Conservation (phyloP, 2,329 filamentous ascomycete genomes). For the Stemphylium lycopersici region DNA sequence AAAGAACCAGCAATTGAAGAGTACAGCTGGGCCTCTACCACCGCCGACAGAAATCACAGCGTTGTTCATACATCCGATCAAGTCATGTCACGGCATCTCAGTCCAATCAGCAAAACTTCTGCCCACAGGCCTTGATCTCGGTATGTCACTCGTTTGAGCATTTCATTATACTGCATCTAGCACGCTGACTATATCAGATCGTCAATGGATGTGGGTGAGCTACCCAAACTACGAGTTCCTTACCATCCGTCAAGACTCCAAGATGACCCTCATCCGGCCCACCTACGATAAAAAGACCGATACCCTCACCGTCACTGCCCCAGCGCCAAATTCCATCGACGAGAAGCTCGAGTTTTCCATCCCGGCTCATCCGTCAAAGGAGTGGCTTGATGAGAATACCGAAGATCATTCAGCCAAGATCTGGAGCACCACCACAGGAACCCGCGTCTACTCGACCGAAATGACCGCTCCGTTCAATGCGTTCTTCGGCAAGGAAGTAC, state of each 20-base stretch:
- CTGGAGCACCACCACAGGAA: conserved; percentile 65
- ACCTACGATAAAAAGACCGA: conserved; percentile 54
- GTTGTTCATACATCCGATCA: conserved; percentile 68
- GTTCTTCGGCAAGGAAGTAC: conserved; percentile 63
- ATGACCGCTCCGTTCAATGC: conserved; percentile 61
- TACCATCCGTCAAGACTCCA: conserved; percentile 65
- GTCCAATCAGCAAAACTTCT: conserved; percentile 59
- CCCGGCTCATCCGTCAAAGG: conserved; percentile 59
- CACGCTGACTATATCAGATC: conserved; percentile 50
- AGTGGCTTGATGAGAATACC: conserved; percentile 63
- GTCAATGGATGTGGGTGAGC: conserved; percentile 71
- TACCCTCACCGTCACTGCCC: conserved; percentile 58
- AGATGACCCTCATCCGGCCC: conserved; percentile 68
- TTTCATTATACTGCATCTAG: not conserved
- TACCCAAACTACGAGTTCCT: conserved; percentile 61
- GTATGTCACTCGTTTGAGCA: conserved; percentile 16
- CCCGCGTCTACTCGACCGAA: conserved; percentile 58
- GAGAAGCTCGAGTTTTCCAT: conserved; percentile 54
- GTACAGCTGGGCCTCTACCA: conserved; percentile 37
- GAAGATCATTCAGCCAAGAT: conserved; percentile 59
- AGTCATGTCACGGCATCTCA: conserved; percentile 68
- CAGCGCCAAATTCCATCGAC: conserved; percentile 44
- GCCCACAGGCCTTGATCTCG: conserved; percentile 63
- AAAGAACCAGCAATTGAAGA: conserved; percentile 16
- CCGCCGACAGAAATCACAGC: conserved; percentile 52